A percentile compares a stretch with the other conserved stretches of the same genome.
Conservation (phyloP, 176 grass and related monocot genomes). For the Eragrostis curvula region DNA sequence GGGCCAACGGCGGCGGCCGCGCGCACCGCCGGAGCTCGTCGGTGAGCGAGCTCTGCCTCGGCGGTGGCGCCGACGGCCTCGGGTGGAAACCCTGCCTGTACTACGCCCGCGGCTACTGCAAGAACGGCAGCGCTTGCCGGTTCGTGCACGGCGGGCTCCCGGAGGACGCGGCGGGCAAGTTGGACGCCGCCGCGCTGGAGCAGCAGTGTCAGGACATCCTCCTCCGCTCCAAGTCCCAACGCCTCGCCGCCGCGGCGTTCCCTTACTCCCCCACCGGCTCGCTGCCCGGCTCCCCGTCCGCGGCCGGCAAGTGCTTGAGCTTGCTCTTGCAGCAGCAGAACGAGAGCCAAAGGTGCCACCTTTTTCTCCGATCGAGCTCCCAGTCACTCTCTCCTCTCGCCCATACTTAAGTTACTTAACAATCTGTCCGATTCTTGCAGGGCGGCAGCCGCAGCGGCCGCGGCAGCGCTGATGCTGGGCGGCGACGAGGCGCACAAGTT, state of each 20-base stretch:
- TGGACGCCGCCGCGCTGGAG: constrained; percentile 48
- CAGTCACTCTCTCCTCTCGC: not conserved
- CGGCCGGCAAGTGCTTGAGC: constrained; percentile 76
- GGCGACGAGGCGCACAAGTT: constrained; percentile 89
- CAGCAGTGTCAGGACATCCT: constrained; percentile 84
- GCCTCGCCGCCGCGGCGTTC: constrained; percentile 66
- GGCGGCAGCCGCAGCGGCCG: constrained; percentile 64
- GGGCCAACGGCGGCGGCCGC: constrained; percentile 47
- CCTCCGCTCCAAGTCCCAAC: constrained; percentile 83
- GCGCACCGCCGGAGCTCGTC: constrained; percentile 80
- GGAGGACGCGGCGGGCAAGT: constrained; percentile 51
- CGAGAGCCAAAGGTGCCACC: constrained; percentile 79
- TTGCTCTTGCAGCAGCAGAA: constrained; percentile 84
- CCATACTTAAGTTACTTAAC: not conserved
- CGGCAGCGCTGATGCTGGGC: constrained; percentile 77
- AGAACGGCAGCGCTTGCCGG: constrained; percentile 81
- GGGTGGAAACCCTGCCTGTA: constrained; percentile 93
- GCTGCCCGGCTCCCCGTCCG: constrained; percentile 69
- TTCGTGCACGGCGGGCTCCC: constrained; percentile 79
- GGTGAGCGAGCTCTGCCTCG: constrained; percentile 82
- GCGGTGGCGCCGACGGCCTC: constrained; percentile 44
- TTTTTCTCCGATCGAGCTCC: not conserved
- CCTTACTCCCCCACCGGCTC: constrained; percentile 86
- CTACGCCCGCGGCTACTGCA: constrained; percentile 95
- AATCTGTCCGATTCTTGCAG: constrained; percentile 36